These are phyloP conservation scores for Penicillium pulvis DNA, from an alignment of 495 filamentous ascomycete species.

Conservation along the genomic window DNA sequence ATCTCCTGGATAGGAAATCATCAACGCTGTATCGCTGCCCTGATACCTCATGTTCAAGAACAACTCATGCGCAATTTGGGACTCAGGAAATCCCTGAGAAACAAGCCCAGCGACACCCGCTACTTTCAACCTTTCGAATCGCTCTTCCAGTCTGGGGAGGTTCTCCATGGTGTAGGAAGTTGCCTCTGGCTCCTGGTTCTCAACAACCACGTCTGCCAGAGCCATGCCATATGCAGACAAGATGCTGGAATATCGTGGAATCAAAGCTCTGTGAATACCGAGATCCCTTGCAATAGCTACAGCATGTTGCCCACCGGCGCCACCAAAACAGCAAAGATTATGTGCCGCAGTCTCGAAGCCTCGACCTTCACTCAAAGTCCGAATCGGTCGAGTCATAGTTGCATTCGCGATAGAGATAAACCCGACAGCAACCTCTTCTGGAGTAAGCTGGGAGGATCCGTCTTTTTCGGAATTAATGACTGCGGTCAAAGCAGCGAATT, in stretches of 20 bases:
- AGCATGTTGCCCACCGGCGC: constrained; percentile 45
- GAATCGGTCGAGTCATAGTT: constrained; percentile 13
- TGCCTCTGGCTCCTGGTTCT: constrained; percentile 12
- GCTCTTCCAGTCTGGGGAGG: constrained; percentile 4
- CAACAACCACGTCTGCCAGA: constrained; percentile 25
- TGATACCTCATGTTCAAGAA: constrained; percentile 49
- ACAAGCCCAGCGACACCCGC: constrained; percentile 12
- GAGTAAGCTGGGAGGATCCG: constrained; percentile 46
- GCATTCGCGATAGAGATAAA: constrained; percentile 15
- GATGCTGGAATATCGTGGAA: constrained; percentile 37
- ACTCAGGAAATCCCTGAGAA: constrained; percentile 19
- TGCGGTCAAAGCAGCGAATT: constrained; percentile 71
- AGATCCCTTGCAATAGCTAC: constrained; percentile 30
- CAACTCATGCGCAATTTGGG: constrained; percentile 32
- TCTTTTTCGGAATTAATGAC: constrained; percentile 59
- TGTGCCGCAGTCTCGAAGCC: constrained; percentile 36
- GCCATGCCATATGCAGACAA: constrained; percentile 43
- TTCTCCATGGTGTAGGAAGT: constrained; percentile 1
- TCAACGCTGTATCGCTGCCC: constrained; percentile 46
- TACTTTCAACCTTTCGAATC: constrained; percentile 6
- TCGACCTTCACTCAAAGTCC: constrained; percentile 32
- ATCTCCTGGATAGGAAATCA: constrained; percentile 44
- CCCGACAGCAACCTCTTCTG: constrained; percentile 72
- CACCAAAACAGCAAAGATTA: constrained; percentile 39
- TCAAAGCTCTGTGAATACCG: constrained; percentile 35